Base-by-base conservation (phyloP, 2,329 filamentous ascomycete species). In the Botryosphaeria agaves region DNA sequence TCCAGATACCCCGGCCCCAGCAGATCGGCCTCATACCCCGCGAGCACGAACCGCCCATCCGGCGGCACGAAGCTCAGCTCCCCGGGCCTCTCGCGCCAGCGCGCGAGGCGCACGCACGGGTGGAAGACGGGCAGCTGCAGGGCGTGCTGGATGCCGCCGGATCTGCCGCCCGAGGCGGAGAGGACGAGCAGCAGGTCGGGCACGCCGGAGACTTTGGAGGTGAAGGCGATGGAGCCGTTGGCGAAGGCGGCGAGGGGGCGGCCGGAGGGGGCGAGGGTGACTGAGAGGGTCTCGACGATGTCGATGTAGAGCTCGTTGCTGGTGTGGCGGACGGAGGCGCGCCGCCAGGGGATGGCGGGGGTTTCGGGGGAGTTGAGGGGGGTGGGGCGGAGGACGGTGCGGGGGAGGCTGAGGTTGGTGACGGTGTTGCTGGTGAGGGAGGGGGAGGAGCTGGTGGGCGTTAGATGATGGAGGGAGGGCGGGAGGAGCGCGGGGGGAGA, bases 281-380 rank as follows among this genome's bases (percentile, higher is more conserved):
- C 82, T 1, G 75, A 72, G 0, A 98, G 62, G 1, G 81, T 83
- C 58, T 98, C 89, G 36, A 98, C 73, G 8, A 98, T 73, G 50
- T 98, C 89, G 34, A 93, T 87, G 51, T 95, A 95, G 41, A 98
- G 66, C 53, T 98, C 89, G 54, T 95, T 98, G 32, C 81, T 92
- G 3, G 87, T 95, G 52, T 98, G 89, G 11, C 85, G 70, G 31
- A 98, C 89, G 45, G 93, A 93, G 23, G 82, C 73, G 36, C 84
- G 68, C 37, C 89, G 72, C 89, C 89, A 98, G 1, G 85, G 85
- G 24, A 95, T 71, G 2, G 72, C 62, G 49, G 64, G 40, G 47
- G 59, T 34, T 42, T 34, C 19, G 30, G 21, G 3, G 32, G 5
- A 30, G 35, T 30, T 4, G 11, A 28, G 26, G 32, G 20, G 29